Conservation (phyloP, 805 yeast genomes). For the Lachancea dasiensis region DNA sequence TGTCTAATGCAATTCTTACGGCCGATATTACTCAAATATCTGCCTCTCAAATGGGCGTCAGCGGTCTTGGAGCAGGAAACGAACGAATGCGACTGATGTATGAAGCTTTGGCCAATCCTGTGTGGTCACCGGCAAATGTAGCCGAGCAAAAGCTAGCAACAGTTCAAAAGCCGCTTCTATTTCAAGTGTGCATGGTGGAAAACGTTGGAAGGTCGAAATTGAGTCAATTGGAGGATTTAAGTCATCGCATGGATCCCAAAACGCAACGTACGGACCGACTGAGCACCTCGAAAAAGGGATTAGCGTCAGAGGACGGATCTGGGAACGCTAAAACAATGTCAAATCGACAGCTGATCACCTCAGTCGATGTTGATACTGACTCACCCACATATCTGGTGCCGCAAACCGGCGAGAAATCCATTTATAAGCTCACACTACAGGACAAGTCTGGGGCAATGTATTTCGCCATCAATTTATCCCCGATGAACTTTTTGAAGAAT, state of each 20-base stretch:
- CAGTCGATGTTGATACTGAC: slow-evolving; percentile 9
- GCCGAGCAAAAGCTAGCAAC: slow-evolving; percentile 16
- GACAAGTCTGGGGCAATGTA: slow-evolving; percentile 46
- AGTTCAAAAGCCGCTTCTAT: slow-evolving; percentile 33
- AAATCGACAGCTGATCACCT: slow-evolving; percentile 3
- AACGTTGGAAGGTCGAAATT: slow-evolving; percentile 48
- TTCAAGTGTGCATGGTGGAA: slow-evolving; percentile 51
- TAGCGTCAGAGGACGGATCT: neutral
- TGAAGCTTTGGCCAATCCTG: slow-evolving; percentile 8
- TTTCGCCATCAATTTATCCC: slow-evolving; percentile 54
- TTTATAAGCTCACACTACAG: slow-evolving; percentile 52
- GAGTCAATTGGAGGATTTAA: slow-evolving; percentile 51
- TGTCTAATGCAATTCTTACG: slow-evolving; percentile 16
- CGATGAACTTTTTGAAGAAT: slow-evolving; percentile 41
- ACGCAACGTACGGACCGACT: slow-evolving; percentile 56
- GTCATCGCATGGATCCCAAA: slow-evolving; percentile 47
- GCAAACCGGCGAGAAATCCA: slow-evolving; percentile 7
- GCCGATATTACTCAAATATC: slow-evolving; percentile 22
- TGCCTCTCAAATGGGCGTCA: too few species aligned
- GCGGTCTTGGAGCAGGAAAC: too few species aligned
- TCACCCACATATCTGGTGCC: slow-evolving; percentile 6
- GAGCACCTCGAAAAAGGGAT: slow-evolving; percentile 19
- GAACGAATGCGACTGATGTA: slow-evolving; percentile 8
- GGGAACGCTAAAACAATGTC: neutral
- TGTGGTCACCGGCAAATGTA: slow-evolving; percentile 9